These are phyloP conservation scores for Epicoccum sorghinum DNA, from an alignment of 2,329 filamentous ascomycete species.

Conservation along the genomic window DNA sequence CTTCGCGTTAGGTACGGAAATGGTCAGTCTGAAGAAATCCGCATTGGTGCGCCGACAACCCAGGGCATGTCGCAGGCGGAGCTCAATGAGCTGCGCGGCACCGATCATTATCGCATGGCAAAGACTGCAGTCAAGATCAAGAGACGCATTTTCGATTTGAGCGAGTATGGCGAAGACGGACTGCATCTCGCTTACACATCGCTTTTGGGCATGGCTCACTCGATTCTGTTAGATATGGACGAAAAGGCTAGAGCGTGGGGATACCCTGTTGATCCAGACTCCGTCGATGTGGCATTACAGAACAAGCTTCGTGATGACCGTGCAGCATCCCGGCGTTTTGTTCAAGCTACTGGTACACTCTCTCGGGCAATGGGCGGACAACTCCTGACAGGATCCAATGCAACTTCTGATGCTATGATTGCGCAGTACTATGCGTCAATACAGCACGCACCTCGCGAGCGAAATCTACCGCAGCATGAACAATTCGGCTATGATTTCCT, in stretches of 20 bases:
- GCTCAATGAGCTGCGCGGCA: slow-evolving; percentile 56
- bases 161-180: slow-evolving; percentile 35
- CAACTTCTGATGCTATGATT: slow-evolving; percentile 39
- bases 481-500: slow-evolving; percentile 70
- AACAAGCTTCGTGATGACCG: slow-evolving; percentile 62
- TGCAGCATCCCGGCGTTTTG: slow-evolving; percentile 63
- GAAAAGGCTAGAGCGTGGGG: slow-evolving; percentile 62
- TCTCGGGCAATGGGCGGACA: slow-evolving; percentile 62
- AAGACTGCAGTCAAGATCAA: slow-evolving; percentile 61
- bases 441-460: slow-evolving; percentile 50
- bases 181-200: slow-evolving; percentile 53
- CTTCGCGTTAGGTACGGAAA: slow-evolving; percentile 65
- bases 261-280: slow-evolving; percentile 63
- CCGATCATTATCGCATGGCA: slow-evolving; percentile 63
- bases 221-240: slow-evolving; percentile 62
- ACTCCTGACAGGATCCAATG: slow-evolving; percentile 52
- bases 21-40: slow-evolving; percentile 65
- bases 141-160: slow-evolving; percentile 61
- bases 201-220: slow-evolving; percentile 47
- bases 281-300: slow-evolving; percentile 60
- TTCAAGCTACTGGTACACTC: slow-evolving; percentile 66
- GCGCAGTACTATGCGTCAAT: slow-evolving; percentile 58
- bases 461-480: slow-evolving; percentile 47
- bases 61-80: slow-evolving; percentile 46
- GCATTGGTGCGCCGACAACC: slow-evolving; percentile 48